A percentile compares a stretch with the other conserved stretches of the same genome.
Evolutionary conservation across 2,329 filamentous ascomycete genomes (phyloP).

Genomic region (Cytospora piceae): DNA sequence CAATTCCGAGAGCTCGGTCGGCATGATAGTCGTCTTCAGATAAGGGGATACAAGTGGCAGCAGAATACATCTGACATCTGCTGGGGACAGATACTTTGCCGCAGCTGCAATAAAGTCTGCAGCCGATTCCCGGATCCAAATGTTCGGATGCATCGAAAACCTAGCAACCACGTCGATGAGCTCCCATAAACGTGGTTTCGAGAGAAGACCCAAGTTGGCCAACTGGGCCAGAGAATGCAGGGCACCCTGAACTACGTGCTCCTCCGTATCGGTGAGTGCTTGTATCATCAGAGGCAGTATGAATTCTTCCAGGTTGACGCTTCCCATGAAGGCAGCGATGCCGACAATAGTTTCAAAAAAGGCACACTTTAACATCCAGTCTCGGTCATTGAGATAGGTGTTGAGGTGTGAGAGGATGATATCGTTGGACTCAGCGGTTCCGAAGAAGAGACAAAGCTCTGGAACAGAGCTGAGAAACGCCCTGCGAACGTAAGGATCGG

Average conservation of each 20-base stretch:
- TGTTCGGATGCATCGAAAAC: slow-evolving; percentile 91
- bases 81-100: slow-evolving; percentile 73
- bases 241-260: slow-evolving; percentile 90
- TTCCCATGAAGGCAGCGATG: slow-evolving; percentile 87
- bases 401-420: slow-evolving; percentile 96
- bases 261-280: slow-evolving; percentile 88
- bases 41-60: slow-evolving; percentile 81
- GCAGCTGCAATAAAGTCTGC: slow-evolving; percentile 80
- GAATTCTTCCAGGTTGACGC: slow-evolving; percentile 88
- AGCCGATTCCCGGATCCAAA: slow-evolving; percentile 92
- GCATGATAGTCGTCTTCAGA: slow-evolving; percentile 71
- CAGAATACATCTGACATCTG: slow-evolving; percentile 83
- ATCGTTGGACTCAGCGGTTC: slow-evolving; percentile 87
- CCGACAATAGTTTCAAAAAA: slow-evolving; percentile 96
- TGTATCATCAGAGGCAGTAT: slow-evolving; percentile 96
- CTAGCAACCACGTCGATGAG: slow-evolving; percentile 80
- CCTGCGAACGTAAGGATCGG: slow-evolving; percentile 81
- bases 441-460: slow-evolving; percentile 92
- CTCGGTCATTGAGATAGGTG: slow-evolving; percentile 93
- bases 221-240: slow-evolving; percentile 86
- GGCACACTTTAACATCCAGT: slow-evolving; percentile 95
- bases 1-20: slow-evolving; percentile 67
- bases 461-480: slow-evolving; percentile 92
- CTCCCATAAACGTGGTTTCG: slow-evolving; percentile 83
- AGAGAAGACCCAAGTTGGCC: slow-evolving; percentile 84